Percentiles rank a stretch among this genome's conserved stretches.
Conservation (phyloP, 2,329 filamentous ascomycete genomes). For the Sclerotinia sclerotiorum region DNA sequence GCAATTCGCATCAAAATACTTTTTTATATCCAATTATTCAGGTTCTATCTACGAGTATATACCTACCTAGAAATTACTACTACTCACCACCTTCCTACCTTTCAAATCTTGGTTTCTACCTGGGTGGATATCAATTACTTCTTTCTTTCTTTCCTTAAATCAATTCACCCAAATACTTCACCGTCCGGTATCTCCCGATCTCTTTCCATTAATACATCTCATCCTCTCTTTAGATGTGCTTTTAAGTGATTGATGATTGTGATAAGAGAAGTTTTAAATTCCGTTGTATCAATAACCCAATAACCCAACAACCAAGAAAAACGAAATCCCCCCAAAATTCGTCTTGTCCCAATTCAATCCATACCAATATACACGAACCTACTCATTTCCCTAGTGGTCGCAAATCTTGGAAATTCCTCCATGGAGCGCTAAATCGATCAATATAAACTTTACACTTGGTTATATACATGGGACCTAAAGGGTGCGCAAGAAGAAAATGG, state of each 20-base stretch:
- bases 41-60: not conserved
- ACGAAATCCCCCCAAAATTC: not conserved
- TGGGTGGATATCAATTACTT: not conserved
- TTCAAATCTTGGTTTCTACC: not conserved
- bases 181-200: not conserved
- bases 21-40: not conserved
- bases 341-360: conserved; percentile 13
- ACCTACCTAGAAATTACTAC: not conserved
- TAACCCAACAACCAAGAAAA: conserved; percentile 23
- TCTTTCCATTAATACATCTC: not conserved
- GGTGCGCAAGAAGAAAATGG: conserved; percentile 31
- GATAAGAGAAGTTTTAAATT: conserved; percentile 14
- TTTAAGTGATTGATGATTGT: conserved; percentile 16
- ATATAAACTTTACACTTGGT: conserved; percentile 13
- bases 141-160: not conserved
- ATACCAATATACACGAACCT: not conserved
- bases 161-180: not conserved
- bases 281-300: conserved; percentile 23
- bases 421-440: conserved; percentile 33
- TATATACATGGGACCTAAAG: conserved; percentile 25
- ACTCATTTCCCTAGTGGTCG: not conserved
- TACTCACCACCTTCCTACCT: not conserved
- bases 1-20: not conserved
- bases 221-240: not conserved
- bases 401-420: conserved; percentile 24